Base-by-base conservation (phyloP, 805 yeast genomes). In the Candida broadrunensis region DNA sequence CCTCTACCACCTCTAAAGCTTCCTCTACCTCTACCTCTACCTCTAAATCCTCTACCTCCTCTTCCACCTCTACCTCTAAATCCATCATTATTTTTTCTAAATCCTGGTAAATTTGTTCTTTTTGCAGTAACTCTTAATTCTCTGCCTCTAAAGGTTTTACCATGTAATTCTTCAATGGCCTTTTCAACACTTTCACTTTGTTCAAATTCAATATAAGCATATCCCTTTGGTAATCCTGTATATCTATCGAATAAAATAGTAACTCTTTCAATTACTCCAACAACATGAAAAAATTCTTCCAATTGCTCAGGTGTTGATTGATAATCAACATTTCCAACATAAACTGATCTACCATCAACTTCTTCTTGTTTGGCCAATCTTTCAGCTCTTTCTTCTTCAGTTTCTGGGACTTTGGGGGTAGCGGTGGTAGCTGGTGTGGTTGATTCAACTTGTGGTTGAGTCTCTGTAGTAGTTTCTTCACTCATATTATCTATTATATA, bases 131-230 rank as follows among this genome's bases (percentile, higher is more conserved):
- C 79, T 33, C 63, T 63, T 25, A 82, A 63, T 18, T 59, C 67
- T 42, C 81, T 65, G 1, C 72, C 78, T 33, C 71, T 65, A 41
- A 82, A 64, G 25, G 53, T 58, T 6, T 67, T 44, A 6, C 72
- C 77, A 42, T 72, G 62, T 26, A 74, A 49, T 19, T 52, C 61
- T 9, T 51, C 54, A 35, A 81, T 56, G 1, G 88, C 86, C 21
- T 58, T 58, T 5, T 56, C 50, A 5, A 75, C 81, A 13, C 73
- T 60, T 5, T 63, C 72, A 4, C 47, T 44, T 6, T 55, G 50
- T 12, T 70, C 73, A 52, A 80, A 83, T 48, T 84, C 81, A 24
- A 83, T 66, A 48, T 80, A 83, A 1, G 86, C 88, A 52, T 77
- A 79, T 2, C 86, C 87, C 46, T 72, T 75, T 7, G 79, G 75